phyloP scores from a whole-genome alignment of 2,329 filamentous ascomycete genomes.

The Arthrobotrys iridis region DNA sequence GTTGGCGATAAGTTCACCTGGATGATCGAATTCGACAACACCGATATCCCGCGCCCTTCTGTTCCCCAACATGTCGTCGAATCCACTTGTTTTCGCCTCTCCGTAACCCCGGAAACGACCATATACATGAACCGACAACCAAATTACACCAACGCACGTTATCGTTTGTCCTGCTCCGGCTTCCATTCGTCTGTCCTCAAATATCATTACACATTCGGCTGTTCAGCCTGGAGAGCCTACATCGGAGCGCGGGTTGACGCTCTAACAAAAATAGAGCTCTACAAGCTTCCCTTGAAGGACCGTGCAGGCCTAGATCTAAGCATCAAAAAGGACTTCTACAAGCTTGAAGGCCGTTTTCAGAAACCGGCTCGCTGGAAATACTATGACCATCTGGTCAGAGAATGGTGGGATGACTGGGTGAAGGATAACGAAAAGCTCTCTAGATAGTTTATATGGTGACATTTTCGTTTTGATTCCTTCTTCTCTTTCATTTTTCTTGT shows the following conservation, averaged over 20 bases:
- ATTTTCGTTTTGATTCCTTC: not conserved
- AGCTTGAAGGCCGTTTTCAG: constrained; percentile 33
- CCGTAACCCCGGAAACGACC: constrained; percentile 29
- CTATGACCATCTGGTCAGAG: constrained; percentile 25
- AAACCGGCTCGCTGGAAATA: constrained; percentile 30
- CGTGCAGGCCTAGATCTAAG: constrained; percentile 28
- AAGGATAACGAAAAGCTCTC: constrained; percentile 13
- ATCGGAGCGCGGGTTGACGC: constrained; percentile 42
- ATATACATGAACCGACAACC: constrained; percentile 22
- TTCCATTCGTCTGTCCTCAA: constrained; percentile 37
- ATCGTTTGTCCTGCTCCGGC: constrained; percentile 39
- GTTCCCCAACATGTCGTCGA: constrained; percentile 35
- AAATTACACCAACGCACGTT: constrained; percentile 37
- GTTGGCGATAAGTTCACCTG: constrained; percentile 44
- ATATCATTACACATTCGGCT: constrained; percentile 43
- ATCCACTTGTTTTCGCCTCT: constrained; percentile 49
- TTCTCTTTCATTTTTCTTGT: not conserved
- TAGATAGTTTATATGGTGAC: not conserved
- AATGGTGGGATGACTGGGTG: constrained; percentile 48
- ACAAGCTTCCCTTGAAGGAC: constrained; percentile 26
- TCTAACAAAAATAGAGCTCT: constrained; percentile 36
- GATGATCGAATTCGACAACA: constrained; percentile 45
- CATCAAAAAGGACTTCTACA: constrained; percentile 44
- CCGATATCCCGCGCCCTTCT: not conserved
- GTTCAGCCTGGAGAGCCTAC: constrained; percentile 41